Evolutionary conservation across 2,329 filamentous ascomycete species (phyloP).

Genomic region (Botrytis aclada): DNA sequence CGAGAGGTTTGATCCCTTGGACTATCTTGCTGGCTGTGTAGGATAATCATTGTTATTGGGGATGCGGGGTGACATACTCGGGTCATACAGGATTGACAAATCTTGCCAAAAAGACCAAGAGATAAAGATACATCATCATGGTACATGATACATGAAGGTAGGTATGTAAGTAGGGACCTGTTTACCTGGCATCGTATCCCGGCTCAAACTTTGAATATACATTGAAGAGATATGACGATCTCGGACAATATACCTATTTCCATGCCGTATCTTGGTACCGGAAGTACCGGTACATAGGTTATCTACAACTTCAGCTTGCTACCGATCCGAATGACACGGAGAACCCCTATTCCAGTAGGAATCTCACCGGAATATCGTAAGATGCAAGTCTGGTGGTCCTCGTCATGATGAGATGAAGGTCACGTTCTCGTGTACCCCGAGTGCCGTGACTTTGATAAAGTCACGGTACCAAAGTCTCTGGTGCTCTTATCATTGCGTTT

Average conservation of each 20-base stretch:
- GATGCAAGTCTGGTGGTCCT: background rate
- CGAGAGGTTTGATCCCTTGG: too few relatives aligned
- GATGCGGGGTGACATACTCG: conserved; percentile 1
- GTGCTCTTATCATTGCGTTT: background rate
- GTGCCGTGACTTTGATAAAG: background rate
- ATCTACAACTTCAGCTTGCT: too few relatives aligned
- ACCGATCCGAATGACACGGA: background rate
- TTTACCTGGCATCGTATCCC: too few relatives aligned
- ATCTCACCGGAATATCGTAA: background rate
- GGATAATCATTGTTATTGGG: background rate
- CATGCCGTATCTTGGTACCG: background rate
- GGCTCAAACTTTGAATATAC: background rate
- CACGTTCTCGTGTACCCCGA: conserved; percentile 6
- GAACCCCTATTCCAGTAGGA: background rate
- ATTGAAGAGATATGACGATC: background rate
- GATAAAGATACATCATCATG: background rate
- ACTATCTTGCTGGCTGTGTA: background rate
- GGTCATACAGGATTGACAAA: background rate
- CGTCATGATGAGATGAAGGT: background rate
- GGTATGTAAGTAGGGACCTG: conserved; percentile 5
- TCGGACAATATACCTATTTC: background rate
- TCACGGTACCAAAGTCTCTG: background rate
- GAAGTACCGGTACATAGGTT: background rate
- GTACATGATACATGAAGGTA: background rate
- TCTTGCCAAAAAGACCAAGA: background rate